phyloP scores from a whole-genome alignment of 140 eudicot species.

The Erigeron philadelphicus region DNA sequence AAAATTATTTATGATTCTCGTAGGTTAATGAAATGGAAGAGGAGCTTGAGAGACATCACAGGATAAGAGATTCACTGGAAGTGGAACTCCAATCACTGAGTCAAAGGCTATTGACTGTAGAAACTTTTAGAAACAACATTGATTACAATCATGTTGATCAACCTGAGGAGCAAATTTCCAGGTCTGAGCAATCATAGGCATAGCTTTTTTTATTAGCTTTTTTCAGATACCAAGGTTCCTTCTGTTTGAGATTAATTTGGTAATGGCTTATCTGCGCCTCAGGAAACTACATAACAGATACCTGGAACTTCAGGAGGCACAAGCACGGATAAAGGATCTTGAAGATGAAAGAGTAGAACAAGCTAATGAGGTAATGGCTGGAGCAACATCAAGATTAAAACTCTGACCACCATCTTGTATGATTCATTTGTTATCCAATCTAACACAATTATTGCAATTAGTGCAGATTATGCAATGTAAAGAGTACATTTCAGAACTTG shows the following conservation, averaged over 20 bases:
- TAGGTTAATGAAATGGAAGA: slow-evolving; percentile 85
- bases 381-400: neutral
- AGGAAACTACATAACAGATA: slow-evolving; percentile 46
- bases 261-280: slow-evolving; percentile 20
- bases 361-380: slow-evolving; percentile 48
- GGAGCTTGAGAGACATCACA: slow-evolving; percentile 58
- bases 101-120: slow-evolving; percentile 57
- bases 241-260: neutral
- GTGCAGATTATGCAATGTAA: slow-evolving; percentile 60
- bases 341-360: slow-evolving; percentile 58
- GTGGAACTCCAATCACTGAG: slow-evolving; percentile 57
- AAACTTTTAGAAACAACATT: slow-evolving; percentile 42
- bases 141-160: slow-evolving; percentile 25
- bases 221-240: neutral
- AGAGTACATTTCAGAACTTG: slow-evolving; percentile 68
- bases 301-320: slow-evolving; percentile 52
- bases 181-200: slow-evolving; percentile 37
- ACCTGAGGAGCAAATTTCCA: slow-evolving; percentile 45
- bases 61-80: slow-evolving; percentile 58
- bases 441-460: slow-evolving; percentile 18
- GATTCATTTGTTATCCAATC: slow-evolving; percentile 6
- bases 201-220: neutral
- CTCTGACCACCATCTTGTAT: neutral
- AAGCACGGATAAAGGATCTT: slow-evolving; percentile 46
- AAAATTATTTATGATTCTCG: slow-evolving; percentile 1